These are phyloP conservation scores for Salix exigua DNA, from an alignment of 345 rosid species.

Conservation along the genomic window DNA sequence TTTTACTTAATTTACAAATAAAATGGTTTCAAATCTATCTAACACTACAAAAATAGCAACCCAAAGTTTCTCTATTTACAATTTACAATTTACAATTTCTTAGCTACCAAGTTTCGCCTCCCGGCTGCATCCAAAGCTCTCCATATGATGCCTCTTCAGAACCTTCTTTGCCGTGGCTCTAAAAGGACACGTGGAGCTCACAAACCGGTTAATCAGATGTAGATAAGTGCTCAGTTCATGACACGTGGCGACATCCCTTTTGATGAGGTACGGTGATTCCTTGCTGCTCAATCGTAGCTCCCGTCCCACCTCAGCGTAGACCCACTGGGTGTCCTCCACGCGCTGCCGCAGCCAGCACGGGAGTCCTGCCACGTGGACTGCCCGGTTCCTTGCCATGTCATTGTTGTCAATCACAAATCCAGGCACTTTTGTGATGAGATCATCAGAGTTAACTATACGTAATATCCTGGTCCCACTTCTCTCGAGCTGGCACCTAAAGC, in stretches of 20 bases:
- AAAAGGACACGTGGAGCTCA: constrained; percentile 69
- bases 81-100: too few relatives aligned
- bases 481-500: constrained; percentile 20
- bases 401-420: constrained; percentile 19
- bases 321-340: constrained; percentile 64
- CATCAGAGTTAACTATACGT: constrained; percentile 28
- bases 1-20: background rate
- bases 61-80: background rate
- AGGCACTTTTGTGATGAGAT: constrained; percentile 28
- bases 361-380: background rate
- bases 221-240: constrained; percentile 81
- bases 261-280: constrained; percentile 55
- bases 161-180: constrained; percentile 48
- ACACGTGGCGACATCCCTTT: constrained; percentile 63
- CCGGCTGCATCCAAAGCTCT: background rate
- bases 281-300: constrained; percentile 69
- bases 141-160: constrained; percentile 13
- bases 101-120: background rate
- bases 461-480: constrained; percentile 16
- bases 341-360: constrained; percentile 59
- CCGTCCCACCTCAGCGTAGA: constrained; percentile 72
- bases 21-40: background rate
- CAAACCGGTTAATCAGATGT: constrained; percentile 61
- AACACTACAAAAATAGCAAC: too few relatives aligned
- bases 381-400: background rate